These are phyloP conservation scores for Dictyostelium purpureum DNA, from an alignment of 78 protist species.

Conservation along the genomic window DNA sequence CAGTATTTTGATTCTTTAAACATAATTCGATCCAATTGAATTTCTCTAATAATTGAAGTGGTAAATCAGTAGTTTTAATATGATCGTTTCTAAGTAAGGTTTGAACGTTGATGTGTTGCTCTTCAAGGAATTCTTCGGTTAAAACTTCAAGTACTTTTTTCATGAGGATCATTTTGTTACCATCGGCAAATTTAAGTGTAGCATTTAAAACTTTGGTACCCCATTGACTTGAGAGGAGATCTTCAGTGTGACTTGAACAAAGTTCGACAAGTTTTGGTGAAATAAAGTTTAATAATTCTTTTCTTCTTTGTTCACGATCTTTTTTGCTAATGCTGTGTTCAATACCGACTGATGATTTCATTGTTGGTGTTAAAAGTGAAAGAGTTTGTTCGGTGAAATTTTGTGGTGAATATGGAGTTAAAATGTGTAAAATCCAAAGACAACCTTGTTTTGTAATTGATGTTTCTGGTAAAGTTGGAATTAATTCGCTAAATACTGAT, in stretches of 20 bases:
- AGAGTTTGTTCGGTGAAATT: constrained; percentile 3
- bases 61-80: constrained; percentile 22
- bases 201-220: constrained; percentile 25
- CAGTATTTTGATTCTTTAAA: background rate
- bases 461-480: constrained; percentile 31
- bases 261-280: constrained; percentile 62
- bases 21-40: background rate
- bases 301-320: constrained; percentile 35
- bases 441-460: constrained; percentile 25
- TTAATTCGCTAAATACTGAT: constrained; percentile 42
- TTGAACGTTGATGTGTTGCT: constrained; percentile 23
- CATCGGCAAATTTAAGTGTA: constrained; percentile 3
- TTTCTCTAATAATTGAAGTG: background rate
- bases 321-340: constrained; percentile 39
- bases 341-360: constrained; percentile 9
- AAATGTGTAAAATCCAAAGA: constrained; percentile 35
- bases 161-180: constrained; percentile 45
- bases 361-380: background rate
- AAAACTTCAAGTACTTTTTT: constrained; percentile 10
- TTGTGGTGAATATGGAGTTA: constrained; percentile 39
- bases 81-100: constrained; percentile 18
- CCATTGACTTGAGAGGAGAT: background rate
- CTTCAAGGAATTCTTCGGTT: background rate
- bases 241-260: constrained; percentile 8
- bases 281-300: constrained; percentile 26